Evolutionary conservation across 768 basidiomycete genomes (phyloP).

Genomic region (Amanita subjunquillea): DNA sequence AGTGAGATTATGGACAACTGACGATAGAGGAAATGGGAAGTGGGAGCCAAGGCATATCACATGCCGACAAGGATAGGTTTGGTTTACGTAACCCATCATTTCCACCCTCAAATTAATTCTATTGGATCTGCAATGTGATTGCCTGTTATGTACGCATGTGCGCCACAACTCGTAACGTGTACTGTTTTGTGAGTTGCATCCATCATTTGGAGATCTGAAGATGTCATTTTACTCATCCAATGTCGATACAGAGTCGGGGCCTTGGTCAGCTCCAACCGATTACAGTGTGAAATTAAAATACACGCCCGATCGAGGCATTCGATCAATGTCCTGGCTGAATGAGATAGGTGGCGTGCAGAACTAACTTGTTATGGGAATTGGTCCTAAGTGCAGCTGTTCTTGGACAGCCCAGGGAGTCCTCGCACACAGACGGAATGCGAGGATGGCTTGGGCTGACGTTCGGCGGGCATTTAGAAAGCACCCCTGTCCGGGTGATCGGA

Average conservation of each 20-base stretch:
- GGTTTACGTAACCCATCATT: conserved; percentile 1
- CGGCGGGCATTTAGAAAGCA: not conserved
- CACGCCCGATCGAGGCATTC: conserved; percentile 3
- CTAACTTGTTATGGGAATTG: not conserved
- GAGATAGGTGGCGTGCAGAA: not conserved
- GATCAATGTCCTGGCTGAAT: conserved; percentile 4
- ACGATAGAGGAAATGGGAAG: conserved; percentile 16
- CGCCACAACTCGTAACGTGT: not conserved
- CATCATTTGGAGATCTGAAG: not conserved
- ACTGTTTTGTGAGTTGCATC: not conserved
- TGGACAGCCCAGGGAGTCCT: not conserved
- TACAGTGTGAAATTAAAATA: conserved; percentile 2
- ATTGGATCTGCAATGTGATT: conserved; percentile 1
- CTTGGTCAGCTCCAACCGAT: not conserved
- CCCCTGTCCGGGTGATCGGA: conserved; percentile 5
- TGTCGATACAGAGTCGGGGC: not conserved
- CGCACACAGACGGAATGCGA: not conserved
- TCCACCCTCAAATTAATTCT: not conserved
- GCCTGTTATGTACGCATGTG: not conserved
- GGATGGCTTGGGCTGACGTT: not conserved
- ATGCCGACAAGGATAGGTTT: conserved; percentile 9
- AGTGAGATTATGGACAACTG: conserved; percentile 42
- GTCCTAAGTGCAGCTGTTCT: too few species aligned
- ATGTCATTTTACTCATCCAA: not conserved
- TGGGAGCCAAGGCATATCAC: conserved; percentile 40